Evolutionary conservation across 2,329 filamentous ascomycete species (phyloP).

Genomic region (Colletotrichum agaves): DNA sequence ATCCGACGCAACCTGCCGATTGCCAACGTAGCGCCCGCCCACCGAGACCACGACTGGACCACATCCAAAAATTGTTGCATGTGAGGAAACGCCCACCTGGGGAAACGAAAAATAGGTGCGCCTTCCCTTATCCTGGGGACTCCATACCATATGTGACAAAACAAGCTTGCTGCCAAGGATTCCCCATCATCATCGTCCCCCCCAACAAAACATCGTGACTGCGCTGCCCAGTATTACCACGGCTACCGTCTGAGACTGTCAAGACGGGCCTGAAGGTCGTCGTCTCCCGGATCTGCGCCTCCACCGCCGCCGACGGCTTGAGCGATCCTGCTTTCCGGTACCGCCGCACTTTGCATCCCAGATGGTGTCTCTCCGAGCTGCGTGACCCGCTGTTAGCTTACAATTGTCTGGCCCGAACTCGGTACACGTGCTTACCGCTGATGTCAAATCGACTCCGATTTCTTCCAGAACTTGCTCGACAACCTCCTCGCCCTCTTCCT

Average conservation of each 20-base stretch:
- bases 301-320: slow-evolving; percentile 82
- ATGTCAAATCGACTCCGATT: slow-evolving; percentile 92
- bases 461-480: slow-evolving; percentile 97
- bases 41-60: not conserved
- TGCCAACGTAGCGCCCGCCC: slow-evolving; percentile 6
- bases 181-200: slow-evolving; percentile 19
- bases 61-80: slow-evolving; percentile 2
- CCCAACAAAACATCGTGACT: not conserved
- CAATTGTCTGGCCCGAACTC: not conserved
- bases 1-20: slow-evolving; percentile 14
- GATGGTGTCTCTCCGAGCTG: slow-evolving; percentile 93
- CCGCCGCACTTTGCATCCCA: slow-evolving; percentile 78
- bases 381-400: slow-evolving; percentile 43
- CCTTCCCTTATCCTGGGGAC: slow-evolving; percentile 21
- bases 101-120: slow-evolving; percentile 22
- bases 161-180: slow-evolving; percentile 26
- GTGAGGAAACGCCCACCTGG: not conserved
- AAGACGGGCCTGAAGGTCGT: slow-evolving; percentile 92
- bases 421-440: slow-evolving; percentile 72
- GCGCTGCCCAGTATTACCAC: not conserved
- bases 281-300: slow-evolving; percentile 77
- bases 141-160: slow-evolving; percentile 32
- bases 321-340: slow-evolving; percentile 81
- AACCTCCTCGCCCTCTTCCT: slow-evolving; percentile 96
- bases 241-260: slow-evolving; percentile 79